phyloP scores from a whole-genome alignment of 768 basidiomycete species.

The Russula griseocarnosa region DNA sequence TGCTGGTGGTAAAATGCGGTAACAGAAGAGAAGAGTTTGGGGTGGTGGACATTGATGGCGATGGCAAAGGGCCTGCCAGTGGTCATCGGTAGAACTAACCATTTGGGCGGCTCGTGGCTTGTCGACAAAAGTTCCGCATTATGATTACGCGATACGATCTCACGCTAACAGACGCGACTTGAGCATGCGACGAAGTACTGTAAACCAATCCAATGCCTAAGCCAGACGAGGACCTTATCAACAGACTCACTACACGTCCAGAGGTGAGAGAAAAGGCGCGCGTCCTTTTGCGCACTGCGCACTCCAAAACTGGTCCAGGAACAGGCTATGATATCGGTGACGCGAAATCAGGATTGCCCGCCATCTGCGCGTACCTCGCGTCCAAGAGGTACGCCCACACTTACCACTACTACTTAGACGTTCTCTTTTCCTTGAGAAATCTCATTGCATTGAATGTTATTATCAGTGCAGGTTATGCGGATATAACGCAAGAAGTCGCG shows the following conservation, averaged over 20 bases:
- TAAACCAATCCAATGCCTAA: conserved; percentile 24
- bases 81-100: too few relatives aligned
- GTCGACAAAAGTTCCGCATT: background rate
- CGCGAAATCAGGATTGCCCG: conserved; percentile 41
- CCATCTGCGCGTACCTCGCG: conserved; percentile 50
- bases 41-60: too few relatives aligned
- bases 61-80: too few relatives aligned
- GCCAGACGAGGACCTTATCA: conserved; percentile 25
- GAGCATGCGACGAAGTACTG: background rate
- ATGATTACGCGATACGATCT: conserved; percentile 10
- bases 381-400: conserved; percentile 41
- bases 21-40: too few relatives aligned
- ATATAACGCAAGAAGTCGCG: conserved; percentile 34
- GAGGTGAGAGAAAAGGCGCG: conserved; percentile 39
- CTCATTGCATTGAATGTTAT: too few relatives aligned
- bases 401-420: background rate
- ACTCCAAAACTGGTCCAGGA: conserved; percentile 45
- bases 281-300: conserved; percentile 37
- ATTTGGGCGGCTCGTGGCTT: too few relatives aligned
- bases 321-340: conserved; percentile 46
- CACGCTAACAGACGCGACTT: conserved; percentile 15
- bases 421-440: background rate
- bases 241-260: conserved; percentile 15
- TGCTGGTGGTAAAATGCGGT: too few relatives aligned
- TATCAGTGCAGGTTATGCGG: conserved; percentile 33